Base-by-base conservation (phyloP, 2,329 filamentous ascomycete genomes). In the Aspergillus vadensis region DNA sequence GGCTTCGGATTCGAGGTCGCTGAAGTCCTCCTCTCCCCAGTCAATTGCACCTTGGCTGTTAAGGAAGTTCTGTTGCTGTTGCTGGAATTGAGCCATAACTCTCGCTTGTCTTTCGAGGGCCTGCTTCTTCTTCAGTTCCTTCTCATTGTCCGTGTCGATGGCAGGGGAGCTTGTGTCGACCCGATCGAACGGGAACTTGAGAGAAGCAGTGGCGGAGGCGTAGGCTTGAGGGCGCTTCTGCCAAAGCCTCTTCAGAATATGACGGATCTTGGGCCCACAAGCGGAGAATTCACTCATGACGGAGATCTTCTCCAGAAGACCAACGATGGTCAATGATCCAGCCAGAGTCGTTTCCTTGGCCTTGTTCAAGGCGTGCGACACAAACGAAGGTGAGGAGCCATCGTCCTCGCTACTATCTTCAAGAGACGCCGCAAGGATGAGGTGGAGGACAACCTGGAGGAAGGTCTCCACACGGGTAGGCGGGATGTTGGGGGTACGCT, bases 51-150 rank as follows among this genome's bases (percentile, higher is more conserved):
- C 89, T 75, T 97, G 93, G 65, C 89, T 95, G 59, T 91, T 90
- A 79, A 99, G 81, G 77, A 99, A 99, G 69, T 87, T 95, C 77
- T 96, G 94, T 74, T 98, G 96, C 72, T 99, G 94, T 72, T 97
- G 90, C 74, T 98, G 95, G 77, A 99, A 97, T 72, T 97, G 92
- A 1, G 93, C 95, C 93, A 99, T 97, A 32, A 99, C 92, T 70
- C 88, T 90, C 2, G 93, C 93, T 76, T 98, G 93, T 21, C 95
- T 87, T 68, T 92, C 94, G 43, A 93, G 79, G 0, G 95, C 95
- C 55, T 94, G 91, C 76, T 91, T 90, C 82, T 97, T 99, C 81
- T 94, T 97, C 62, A 87, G 81, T 74, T 94, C 91, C 15, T 86
- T 85, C 70, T 84, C 81, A 59, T 81, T 79, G 36, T 82, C 80